Conservation (phyloP, 1,139 yeast genomes). For the Hyphopichia pseudoburtonii region DNA sequence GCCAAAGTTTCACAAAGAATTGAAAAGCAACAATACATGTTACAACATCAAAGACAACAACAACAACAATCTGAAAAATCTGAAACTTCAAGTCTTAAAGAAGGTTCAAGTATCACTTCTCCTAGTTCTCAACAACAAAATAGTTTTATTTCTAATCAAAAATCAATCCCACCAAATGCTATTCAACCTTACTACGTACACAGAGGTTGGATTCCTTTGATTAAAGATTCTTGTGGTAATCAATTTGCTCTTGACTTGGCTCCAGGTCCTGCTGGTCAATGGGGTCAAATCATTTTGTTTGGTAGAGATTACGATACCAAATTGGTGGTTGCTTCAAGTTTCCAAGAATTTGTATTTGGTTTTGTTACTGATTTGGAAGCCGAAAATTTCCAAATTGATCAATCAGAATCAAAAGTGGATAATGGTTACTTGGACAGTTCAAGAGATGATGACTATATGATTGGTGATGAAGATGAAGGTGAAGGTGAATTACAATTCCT, state of each 20-base stretch:
- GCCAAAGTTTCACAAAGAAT: slow-evolving; percentile 59
- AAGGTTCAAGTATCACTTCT: not conserved
- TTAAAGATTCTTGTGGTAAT: slow-evolving; percentile 59
- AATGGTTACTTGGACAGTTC: slow-evolving; percentile 31
- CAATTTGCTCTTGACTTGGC: slow-evolving; percentile 62
- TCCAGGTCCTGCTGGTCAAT: slow-evolving; percentile 59
- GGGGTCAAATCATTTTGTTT: slow-evolving; percentile 64
- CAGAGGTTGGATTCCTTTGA: slow-evolving; percentile 61
- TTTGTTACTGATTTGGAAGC: slow-evolving; percentile 52
- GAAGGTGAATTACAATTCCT: slow-evolving; percentile 41
- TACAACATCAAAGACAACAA: slow-evolving; percentile 29
- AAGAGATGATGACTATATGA: slow-evolving; percentile 47
- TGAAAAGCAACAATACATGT: slow-evolving; percentile 40
- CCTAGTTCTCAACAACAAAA: slow-evolving; percentile 13
- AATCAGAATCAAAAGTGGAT: slow-evolving; percentile 31
- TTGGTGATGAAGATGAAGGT: slow-evolving; percentile 51
- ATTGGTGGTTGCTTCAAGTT: slow-evolving; percentile 54
- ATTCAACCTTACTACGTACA: slow-evolving; percentile 57
- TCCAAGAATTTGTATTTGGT: slow-evolving; percentile 53
- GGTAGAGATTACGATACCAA: slow-evolving; percentile 68
- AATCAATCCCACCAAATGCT: slow-evolving; percentile 57
- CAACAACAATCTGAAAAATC: slow-evolving; percentile 10
- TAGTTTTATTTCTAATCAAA: slow-evolving; percentile 49
- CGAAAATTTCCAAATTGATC: slow-evolving; percentile 54
- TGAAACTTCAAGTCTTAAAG: not conserved